These are phyloP conservation scores for Pochonia chlamydosporia DNA, from an alignment of 2,329 filamentous ascomycete genomes.

Conservation along the genomic window DNA sequence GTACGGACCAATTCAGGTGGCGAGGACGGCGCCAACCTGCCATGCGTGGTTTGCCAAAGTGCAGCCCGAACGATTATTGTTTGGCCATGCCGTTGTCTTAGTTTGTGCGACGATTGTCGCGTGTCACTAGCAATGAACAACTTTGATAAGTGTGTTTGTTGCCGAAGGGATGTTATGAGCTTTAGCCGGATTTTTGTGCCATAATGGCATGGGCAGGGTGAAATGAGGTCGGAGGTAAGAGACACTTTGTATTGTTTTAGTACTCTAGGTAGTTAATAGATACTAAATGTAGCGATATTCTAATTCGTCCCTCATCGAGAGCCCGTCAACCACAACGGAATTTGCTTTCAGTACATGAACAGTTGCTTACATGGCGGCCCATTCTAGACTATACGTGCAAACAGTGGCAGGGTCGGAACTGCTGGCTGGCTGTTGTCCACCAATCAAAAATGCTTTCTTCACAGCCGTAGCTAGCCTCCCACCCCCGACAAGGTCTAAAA, in stretches of 20 bases:
- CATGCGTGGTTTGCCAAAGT: constrained; percentile 90
- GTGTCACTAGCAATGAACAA: constrained; percentile 95
- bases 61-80: constrained; percentile 83
- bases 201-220: constrained; percentile 7
- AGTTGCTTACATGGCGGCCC: constrained; percentile 93
- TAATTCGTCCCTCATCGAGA: too few relatives aligned
- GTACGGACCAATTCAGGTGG: constrained; percentile 37
- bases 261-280: too few relatives aligned
- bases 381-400: constrained; percentile 81
- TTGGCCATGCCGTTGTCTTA: constrained; percentile 94
- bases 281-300: too few relatives aligned
- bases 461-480: constrained; percentile 88
- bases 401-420: constrained; percentile 36
- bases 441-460: constrained; percentile 91
- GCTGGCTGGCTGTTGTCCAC: constrained; percentile 50
- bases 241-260: too few relatives aligned
- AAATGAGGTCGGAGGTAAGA: too few relatives aligned
- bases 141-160: constrained; percentile 94
- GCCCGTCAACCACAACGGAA: too few relatives aligned
- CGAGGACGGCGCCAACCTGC: constrained; percentile 65
- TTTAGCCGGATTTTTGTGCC: constrained; percentile 92
- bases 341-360: too few relatives aligned
- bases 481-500: constrained; percentile 80
- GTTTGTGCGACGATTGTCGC: constrained; percentile 89
- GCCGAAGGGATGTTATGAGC: constrained; percentile 78